A percentile compares a stretch with the other conserved stretches of the same genome.
These are phyloP conservation scores for Prasinococcaceae sp. DNA, from an alignment of 139 green algal species.

Conservation along the genomic window DNA sequence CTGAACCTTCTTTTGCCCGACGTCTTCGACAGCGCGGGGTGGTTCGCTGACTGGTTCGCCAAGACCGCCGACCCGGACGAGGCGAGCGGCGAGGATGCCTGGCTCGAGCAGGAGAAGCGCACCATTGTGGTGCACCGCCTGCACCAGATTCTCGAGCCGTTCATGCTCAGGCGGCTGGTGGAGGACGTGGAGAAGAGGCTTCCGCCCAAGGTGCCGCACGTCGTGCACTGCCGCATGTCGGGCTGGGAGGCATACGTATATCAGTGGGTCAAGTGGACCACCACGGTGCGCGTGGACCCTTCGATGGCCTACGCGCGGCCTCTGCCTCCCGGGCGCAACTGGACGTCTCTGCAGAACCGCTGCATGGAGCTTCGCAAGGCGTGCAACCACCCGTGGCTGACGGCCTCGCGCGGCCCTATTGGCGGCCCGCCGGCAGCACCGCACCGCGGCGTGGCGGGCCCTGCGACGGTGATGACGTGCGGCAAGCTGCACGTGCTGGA, in stretches of 20 bases:
- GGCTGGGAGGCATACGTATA: no score
- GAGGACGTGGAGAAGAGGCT: constrained; percentile 85
- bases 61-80: constrained; percentile 6
- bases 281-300: no score
- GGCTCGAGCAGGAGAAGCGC: constrained; percentile 68
- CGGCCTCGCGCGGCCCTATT: constrained; percentile 20
- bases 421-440: not conserved
- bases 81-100: constrained; percentile 37
- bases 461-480: not conserved
- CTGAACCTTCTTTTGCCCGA: constrained; percentile 79
- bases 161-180: constrained; percentile 77
- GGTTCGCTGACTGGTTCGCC: constrained; percentile 62
- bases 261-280: no score
- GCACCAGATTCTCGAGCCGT: constrained; percentile 89
- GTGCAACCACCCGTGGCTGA: constrained; percentile 91
- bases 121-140: constrained; percentile 71
- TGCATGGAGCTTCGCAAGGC: constrained; percentile 90
- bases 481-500: constrained; percentile 64
- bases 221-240: constrained; percentile 12
- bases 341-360: constrained; percentile 76
- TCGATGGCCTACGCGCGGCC: no score
- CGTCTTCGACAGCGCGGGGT: constrained; percentile 86
- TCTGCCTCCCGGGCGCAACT: no score
- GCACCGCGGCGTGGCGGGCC: not conserved
- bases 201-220: constrained; percentile 45